Conservation (phyloP, 148 eudicot species). For the Rhododendron kiyosumense region DNA sequence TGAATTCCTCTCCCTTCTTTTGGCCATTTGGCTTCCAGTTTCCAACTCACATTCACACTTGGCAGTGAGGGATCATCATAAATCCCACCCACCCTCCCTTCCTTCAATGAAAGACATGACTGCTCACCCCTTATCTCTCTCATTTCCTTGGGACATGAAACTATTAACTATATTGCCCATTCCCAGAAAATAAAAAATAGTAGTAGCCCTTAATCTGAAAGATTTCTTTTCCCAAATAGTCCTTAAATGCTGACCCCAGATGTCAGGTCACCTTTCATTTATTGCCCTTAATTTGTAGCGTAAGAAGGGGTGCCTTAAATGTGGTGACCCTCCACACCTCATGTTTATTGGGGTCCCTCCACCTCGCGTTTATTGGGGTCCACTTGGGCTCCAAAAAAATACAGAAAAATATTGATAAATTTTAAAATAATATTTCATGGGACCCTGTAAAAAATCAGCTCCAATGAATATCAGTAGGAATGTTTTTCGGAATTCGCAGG, state of each 20-base stretch:
- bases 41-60: constrained; percentile 10
- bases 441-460: too few species aligned
- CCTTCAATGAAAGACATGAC: neutral
- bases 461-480: too few species aligned
- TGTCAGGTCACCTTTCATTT: constrained; percentile 14
- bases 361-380: too few species aligned
- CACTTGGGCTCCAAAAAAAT: too few species aligned
- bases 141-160: constrained; percentile 15
- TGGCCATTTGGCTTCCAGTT: neutral
- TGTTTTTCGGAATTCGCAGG: too few species aligned
- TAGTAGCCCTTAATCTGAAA: neutral
- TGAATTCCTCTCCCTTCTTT: neutral
- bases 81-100: constrained; percentile 14
- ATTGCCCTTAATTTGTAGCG: constrained; percentile 6
- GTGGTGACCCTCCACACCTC: too few species aligned
- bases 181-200: constrained; percentile 10
- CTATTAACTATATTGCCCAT: constrained; percentile 9
- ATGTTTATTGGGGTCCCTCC: too few species aligned
- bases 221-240: neutral
- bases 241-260: constrained; percentile 18
- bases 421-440: too few species aligned
- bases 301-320: neutral
- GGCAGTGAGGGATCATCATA: constrained; percentile 12
- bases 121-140: constrained; percentile 3
- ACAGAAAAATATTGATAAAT: too few species aligned